A percentile compares a stretch with the other conserved stretches of the same genome.
phyloP scores from a whole-genome alignment of 2,329 filamentous ascomycete species.

The Verticillium longisporum region DNA sequence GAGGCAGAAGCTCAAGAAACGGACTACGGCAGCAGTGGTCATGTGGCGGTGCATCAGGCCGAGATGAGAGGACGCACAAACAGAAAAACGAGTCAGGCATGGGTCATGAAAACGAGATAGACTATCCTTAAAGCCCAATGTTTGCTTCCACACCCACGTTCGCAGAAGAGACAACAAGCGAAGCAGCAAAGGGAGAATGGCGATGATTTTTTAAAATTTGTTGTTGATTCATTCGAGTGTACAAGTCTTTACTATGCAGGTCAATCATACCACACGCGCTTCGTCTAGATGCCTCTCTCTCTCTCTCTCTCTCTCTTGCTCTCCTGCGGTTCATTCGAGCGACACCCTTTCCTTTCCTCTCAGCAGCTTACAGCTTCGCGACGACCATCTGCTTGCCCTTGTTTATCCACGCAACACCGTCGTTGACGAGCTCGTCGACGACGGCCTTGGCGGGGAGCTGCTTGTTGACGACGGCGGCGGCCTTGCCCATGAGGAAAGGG shows the following conservation, averaged over 20 bases:
- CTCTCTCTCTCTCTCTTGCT: too few species aligned
- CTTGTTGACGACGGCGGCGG: conserved; percentile 87
- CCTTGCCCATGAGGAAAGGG: conserved; percentile 95
- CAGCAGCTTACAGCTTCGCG: conserved; percentile 56
- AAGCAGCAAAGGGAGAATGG: too few species aligned
- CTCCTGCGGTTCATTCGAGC: too few species aligned
- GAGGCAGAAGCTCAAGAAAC: not conserved
- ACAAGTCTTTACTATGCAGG: not conserved
- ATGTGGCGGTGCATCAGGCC: not conserved
- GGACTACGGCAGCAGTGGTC: not conserved
- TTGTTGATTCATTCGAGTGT: not conserved
- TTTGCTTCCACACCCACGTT: too few species aligned
- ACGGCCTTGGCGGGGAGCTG: conserved; percentile 86
- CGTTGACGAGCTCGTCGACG: conserved; percentile 86
- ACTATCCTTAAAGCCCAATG: too few species aligned
- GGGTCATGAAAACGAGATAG: too few species aligned
- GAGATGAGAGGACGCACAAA: not conserved
- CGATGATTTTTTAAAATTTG: not conserved
- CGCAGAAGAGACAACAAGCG: too few species aligned
- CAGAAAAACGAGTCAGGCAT: too few species aligned
- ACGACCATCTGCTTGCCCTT: conserved; percentile 58
- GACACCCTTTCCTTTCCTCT: too few species aligned
- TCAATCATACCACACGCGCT: not conserved
- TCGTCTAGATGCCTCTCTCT: not conserved
- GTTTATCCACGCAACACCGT: conserved; percentile 66